phyloP scores from a whole-genome alignment of 345 rosid species.

The Odontarrhena argentea region DNA sequence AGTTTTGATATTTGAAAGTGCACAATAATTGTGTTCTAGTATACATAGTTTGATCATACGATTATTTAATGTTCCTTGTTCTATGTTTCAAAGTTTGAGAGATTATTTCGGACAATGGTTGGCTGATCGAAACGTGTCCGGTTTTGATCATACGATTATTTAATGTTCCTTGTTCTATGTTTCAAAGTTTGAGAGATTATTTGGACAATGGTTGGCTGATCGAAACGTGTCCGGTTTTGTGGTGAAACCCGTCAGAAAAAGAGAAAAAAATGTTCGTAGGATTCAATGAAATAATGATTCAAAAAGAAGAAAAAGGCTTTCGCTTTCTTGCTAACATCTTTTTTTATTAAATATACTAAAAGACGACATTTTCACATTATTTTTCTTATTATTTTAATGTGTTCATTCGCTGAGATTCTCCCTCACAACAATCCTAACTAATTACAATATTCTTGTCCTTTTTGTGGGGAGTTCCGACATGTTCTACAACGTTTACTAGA shows the following conservation, averaged over 20 bases:
- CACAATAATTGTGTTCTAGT: too few species aligned
- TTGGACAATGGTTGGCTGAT: neutral
- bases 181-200: neutral
- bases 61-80: too few species aligned
- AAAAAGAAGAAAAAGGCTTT: slow-evolving; percentile 3
- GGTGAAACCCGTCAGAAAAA: neutral
- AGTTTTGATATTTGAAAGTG: too few species aligned
- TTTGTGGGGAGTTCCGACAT: slow-evolving; percentile 17
- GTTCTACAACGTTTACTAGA: slow-evolving; percentile 18
- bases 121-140: slow-evolving; percentile 15
- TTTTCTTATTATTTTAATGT: neutral
- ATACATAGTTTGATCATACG: too few species aligned
- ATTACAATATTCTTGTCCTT: neutral
- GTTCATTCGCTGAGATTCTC: slow-evolving; percentile 19
- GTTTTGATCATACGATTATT: neutral
- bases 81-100: neutral
- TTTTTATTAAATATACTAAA: neutral
- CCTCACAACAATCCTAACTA: neutral
- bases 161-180: too few species aligned
- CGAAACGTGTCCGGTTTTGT: slow-evolving; percentile 24
- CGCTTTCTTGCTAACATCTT: slow-evolving; percentile 29
- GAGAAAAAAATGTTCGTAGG: neutral
- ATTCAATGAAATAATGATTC: slow-evolving; percentile 10
- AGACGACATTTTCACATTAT: slow-evolving; percentile 16
- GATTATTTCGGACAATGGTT: slow-evolving; percentile 7